A percentile compares a stretch with the other conserved stretches of the same genome.
Conservation (phyloP, 805 yeast genomes). For the Wickerhamomyces pijperi region DNA sequence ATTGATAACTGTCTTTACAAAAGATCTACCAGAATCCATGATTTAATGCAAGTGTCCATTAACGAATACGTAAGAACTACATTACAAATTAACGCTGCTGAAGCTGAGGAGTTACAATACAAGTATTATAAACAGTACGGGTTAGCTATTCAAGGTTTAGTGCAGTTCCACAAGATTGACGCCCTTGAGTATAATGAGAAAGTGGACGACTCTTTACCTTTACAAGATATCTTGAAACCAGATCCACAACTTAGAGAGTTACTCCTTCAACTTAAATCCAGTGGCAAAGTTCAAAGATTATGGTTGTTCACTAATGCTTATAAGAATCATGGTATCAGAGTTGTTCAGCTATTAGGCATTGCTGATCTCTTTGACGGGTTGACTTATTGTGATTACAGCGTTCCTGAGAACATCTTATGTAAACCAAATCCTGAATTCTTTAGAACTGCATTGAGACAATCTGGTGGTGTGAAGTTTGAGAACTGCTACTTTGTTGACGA, state of each 20-base stretch:
- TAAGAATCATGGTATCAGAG: constrained; percentile 78
- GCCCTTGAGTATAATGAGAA: constrained; percentile 80
- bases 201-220: constrained; percentile 88
- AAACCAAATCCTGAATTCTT: constrained; percentile 78
- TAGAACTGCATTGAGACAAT: constrained; percentile 48
- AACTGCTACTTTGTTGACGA: constrained; percentile 79
- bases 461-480: constrained; percentile 39
- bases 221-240: constrained; percentile 66
- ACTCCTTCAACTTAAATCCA: constrained; percentile 30
- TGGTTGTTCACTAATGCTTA: constrained; percentile 97
- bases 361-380: constrained; percentile 94
- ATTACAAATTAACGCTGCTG: constrained; percentile 52
- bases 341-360: constrained; percentile 66
- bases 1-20: constrained; percentile 87
- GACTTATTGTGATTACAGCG: constrained; percentile 75
- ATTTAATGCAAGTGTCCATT: constrained; percentile 78
- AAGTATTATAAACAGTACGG: constrained; percentile 82
- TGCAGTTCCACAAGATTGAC: constrained; percentile 52
- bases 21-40: constrained; percentile 66
- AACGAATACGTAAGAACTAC: constrained; percentile 67
- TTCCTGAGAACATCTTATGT: constrained; percentile 56
- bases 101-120: constrained; percentile 61
- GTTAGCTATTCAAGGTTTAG: constrained; percentile 84
- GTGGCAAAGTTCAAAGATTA: constrained; percentile 52
- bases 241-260: constrained; percentile 41